Base-by-base conservation (phyloP, 169 alveolate species). In the Theileria parva region DNA sequence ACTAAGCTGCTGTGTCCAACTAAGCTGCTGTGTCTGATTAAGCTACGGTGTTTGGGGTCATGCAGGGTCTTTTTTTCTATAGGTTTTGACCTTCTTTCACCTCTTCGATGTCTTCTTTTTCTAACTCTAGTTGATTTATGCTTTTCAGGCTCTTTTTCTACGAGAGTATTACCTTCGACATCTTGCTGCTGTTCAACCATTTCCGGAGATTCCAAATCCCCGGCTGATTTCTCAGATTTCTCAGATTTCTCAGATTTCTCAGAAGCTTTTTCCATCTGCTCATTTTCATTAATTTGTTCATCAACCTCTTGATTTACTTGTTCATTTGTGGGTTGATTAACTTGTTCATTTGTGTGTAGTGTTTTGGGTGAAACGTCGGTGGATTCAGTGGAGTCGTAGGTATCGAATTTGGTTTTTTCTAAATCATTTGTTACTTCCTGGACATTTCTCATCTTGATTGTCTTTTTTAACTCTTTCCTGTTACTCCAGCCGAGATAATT, bases 401-500 rank as follows among this genome's bases (percentile, higher is more conserved):
- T 34, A 34, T 78, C 70, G 74, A 80, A 64, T 77, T 85, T 63
- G 73, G 71, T 80, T 83, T 78, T 44, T 77, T 81, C n/a, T 55
- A 76, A 51, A 60, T 81, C 15, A 28, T 21, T 32, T 51, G 28
- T 8, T 64, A 39, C 48, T 19, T 13, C 51, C 30, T 67, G 59
- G 30, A 19, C 50, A 12, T 70, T 44, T 30, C 57, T 74, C 30
- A 48, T 72, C 59, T 74, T 34, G 11, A 66, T 61, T 7, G 44
- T 11, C 88, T 74, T 88, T 44, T 66, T 81, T 15, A 51, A 53
- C 23, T 76, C 51, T 34, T 81, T 77, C 53, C 80, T 84, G 34
- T 88, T 84, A 69, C 93, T 86, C 94, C 94, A 89, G 8, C 93
- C 94, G 0, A 79, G 60, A 21, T 81, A 91, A 48, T 84, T 71